Evolutionary conservation across 208 protist species (phyloP).

Genomic region (Trypanosomatidae sp.): DNA sequence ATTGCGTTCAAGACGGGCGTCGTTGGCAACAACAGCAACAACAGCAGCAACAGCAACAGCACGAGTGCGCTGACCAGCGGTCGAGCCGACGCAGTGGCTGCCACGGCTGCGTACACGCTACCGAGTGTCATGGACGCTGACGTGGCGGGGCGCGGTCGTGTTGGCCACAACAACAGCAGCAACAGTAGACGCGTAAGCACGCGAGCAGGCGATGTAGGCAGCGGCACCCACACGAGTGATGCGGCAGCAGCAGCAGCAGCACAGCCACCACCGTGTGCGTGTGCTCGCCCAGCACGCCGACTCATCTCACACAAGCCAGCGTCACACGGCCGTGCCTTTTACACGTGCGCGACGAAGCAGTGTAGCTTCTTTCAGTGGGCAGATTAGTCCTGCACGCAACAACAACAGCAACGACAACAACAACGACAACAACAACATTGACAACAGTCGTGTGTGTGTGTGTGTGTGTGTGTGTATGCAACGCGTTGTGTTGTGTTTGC

Average conservation of each 20-base stretch:
- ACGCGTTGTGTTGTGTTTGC: too few species aligned
- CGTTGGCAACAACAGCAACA: neutral
- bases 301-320: slow-evolving; percentile 64
- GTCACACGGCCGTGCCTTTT: slow-evolving; percentile 51
- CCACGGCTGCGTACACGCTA: too few species aligned
- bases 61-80: too few species aligned
- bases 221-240: neutral
- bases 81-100: too few species aligned
- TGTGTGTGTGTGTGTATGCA: too few species aligned
- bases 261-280: slow-evolving; percentile 40
- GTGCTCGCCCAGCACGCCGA: slow-evolving; percentile 25
- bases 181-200: too few species aligned
- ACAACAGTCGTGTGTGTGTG: too few species aligned
- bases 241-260: slow-evolving; percentile 2
- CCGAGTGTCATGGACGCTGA: too few species aligned
- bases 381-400: slow-evolving; percentile 11
- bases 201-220: neutral
- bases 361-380: slow-evolving; percentile 80
- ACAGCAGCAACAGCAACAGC: slow-evolving; percentile 1
- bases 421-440: neutral
- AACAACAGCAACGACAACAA: slow-evolving; percentile 1
- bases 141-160: too few species aligned
- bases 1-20: slow-evolving; percentile 24
- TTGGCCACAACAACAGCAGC: too few species aligned
- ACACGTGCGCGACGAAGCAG: slow-evolving; percentile 43